A percentile compares a stretch with the other conserved stretches of the same genome.
phyloP scores from a whole-genome alignment of 169 alveolate species.

The Plasmodium ovale region DNA sequence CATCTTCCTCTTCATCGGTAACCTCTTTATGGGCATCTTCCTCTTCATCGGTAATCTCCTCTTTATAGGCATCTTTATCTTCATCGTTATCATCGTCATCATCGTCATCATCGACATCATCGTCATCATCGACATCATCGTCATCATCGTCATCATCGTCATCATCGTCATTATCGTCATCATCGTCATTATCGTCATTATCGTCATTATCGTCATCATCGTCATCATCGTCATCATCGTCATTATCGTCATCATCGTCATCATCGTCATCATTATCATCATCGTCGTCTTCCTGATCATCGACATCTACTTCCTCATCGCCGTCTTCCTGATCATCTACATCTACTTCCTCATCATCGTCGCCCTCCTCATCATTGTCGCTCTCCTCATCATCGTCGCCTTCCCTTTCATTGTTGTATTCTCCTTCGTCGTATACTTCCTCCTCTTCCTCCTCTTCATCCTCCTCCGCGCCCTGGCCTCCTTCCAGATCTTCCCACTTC shows the following conservation, averaged over 20 bases:
- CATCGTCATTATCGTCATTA: neutral
- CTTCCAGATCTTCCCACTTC: neutral
- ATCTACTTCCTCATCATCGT: slow-evolving; percentile 1
- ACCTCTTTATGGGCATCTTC: slow-evolving; percentile 1
- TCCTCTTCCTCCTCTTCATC: neutral
- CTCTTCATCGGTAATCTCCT: slow-evolving; percentile 4
- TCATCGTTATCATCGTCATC: too few species aligned
- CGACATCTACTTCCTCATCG: slow-evolving; percentile 10
- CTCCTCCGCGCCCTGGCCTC: neutral
- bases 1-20: slow-evolving; percentile 1
- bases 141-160: slow-evolving; percentile 3
- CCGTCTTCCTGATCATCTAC: neutral
- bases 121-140: neutral
- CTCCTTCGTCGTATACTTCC: neutral
- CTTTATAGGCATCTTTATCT: too few species aligned
- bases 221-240: neutral
- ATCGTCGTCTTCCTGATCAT: neutral
- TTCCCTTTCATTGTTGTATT: slow-evolving; percentile 4
- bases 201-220: neutral
- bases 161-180: neutral
- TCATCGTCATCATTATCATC: neutral
- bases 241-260: neutral
- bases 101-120: too few species aligned
- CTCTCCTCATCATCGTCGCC: slow-evolving; percentile 20
- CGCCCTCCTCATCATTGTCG: slow-evolving; percentile 22